Percentiles rank a stretch among this genome's conserved stretches.
These are phyloP conservation scores for Citrus medica DNA, from an alignment of 345 rosid genomes.

Conservation along the genomic window DNA sequence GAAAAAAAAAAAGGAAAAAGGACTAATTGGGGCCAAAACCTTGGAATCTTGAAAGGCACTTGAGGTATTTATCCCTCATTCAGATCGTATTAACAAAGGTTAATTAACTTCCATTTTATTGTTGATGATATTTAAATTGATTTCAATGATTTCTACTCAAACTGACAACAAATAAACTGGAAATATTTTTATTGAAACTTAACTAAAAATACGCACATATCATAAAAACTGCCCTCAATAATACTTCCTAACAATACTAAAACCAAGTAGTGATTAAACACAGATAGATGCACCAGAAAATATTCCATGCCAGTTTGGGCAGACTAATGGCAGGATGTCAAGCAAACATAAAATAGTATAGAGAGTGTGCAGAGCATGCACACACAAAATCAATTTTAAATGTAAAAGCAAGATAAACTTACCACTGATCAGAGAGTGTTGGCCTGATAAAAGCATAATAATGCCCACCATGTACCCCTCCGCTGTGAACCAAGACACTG, in stretches of 20 bases:
- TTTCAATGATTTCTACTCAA: too few species aligned
- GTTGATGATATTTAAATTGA: neutral
- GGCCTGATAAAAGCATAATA: constrained; percentile 97
- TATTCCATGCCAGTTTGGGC: neutral
- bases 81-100: neutral
- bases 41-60: neutral
- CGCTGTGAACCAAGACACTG: constrained; percentile 96
- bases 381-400: neutral
- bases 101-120: neutral
- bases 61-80: neutral
- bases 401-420: constrained; percentile 7
- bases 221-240: too few species aligned
- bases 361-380: neutral
- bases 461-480: constrained; percentile 98
- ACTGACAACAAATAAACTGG: too few species aligned
- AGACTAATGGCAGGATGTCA: neutral
- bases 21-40: neutral
- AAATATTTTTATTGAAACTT: too few species aligned
- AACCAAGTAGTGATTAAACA: neutral
- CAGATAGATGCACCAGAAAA: neutral
- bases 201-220: neutral
- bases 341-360: neutral
- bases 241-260: too few species aligned
- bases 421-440: constrained; percentile 92
- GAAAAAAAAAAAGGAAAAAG: neutral